Evolutionary conservation across 441 rosid species (phyloP).

Genomic region (Isatis lusitanica): DNA sequence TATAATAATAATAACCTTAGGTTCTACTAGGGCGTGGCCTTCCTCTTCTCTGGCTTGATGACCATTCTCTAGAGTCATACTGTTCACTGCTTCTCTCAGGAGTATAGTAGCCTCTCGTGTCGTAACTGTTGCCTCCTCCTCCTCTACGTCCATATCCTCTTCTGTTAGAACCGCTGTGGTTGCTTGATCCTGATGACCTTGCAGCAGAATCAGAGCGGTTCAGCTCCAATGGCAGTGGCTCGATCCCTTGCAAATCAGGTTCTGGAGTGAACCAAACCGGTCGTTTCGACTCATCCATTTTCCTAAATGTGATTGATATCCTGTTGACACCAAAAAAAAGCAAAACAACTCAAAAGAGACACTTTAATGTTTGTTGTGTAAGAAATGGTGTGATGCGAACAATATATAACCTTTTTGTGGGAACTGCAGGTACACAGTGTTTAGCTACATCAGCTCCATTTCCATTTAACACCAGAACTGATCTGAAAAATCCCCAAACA

Average conservation of each 20-base stretch:
- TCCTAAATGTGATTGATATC: slow-evolving; percentile 68
- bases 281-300: slow-evolving; percentile 58
- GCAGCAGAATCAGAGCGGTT: slow-evolving; percentile 12
- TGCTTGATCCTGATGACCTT: slow-evolving; percentile 14
- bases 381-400: not conserved
- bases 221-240: slow-evolving; percentile 34
- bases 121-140: not conserved
- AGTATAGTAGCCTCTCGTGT: slow-evolving; percentile 27
- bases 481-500: slow-evolving; percentile 39
- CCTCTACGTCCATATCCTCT: slow-evolving; percentile 33
- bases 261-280: slow-evolving; percentile 55
- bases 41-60: slow-evolving; percentile 38
- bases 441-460: slow-evolving; percentile 72
- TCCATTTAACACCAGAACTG: slow-evolving; percentile 61
- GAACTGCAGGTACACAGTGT: slow-evolving; percentile 72
- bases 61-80: slow-evolving; percentile 27
- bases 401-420: slow-evolving; percentile 45
- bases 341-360: not conserved
- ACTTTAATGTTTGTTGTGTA: not conserved
- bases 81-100: slow-evolving; percentile 25
- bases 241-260: slow-evolving; percentile 46
- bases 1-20: not conserved
- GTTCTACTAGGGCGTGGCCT: slow-evolving; percentile 23
- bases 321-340: slow-evolving; percentile 23
- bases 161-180: not conserved